phyloP scores from a whole-genome alignment of 805 yeast species.

The Saturnispora gosingensis region DNA sequence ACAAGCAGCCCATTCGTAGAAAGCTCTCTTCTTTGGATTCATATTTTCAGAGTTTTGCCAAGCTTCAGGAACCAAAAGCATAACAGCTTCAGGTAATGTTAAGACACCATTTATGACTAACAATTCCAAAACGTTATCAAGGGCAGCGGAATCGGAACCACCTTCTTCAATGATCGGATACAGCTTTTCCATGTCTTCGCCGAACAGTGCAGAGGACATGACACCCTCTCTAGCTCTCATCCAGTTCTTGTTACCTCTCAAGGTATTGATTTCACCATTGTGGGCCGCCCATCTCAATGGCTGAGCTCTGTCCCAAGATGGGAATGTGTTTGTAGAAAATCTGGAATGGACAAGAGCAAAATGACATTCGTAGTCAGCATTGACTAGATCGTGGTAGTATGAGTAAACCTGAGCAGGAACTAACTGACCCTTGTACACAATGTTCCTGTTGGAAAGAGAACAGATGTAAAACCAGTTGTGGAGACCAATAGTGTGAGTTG shows the following conservation, averaged over 20 bases:
- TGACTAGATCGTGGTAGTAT: slow-evolving; percentile 86
- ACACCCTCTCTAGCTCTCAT: slow-evolving; percentile 98
- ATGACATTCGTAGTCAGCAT: slow-evolving; percentile 88
- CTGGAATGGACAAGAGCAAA: slow-evolving; percentile 95
- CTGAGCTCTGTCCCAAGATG: slow-evolving; percentile 99
- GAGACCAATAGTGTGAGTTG: slow-evolving; percentile 83
- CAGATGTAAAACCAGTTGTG: slow-evolving; percentile 98
- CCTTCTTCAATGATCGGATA: slow-evolving; percentile 97
- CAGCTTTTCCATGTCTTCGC: slow-evolving; percentile 81
- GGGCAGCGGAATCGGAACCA: slow-evolving; percentile 97
- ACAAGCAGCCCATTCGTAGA: slow-evolving; percentile 99
- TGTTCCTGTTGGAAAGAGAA: slow-evolving; percentile 78
- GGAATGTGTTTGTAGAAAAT: slow-evolving; percentile 96
- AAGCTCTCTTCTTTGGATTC: slow-evolving; percentile 89
- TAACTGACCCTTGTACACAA: slow-evolving; percentile 95
- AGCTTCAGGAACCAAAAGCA: slow-evolving; percentile 96
- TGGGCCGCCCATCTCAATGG: slow-evolving; percentile 97
- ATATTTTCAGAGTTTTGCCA: slow-evolving; percentile 84
- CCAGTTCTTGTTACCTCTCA: slow-evolving; percentile 98
- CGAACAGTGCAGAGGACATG: slow-evolving; percentile 79
- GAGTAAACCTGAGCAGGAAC: slow-evolving; percentile 95
- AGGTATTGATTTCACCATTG: slow-evolving; percentile 95
- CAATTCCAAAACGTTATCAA: slow-evolving; percentile 90
- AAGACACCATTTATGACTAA: slow-evolving; percentile 86
- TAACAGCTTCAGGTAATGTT: slow-evolving; percentile 92